Conservation (phyloP, 192 early-diverging fungal genomes). For the Dispira simplex region DNA sequence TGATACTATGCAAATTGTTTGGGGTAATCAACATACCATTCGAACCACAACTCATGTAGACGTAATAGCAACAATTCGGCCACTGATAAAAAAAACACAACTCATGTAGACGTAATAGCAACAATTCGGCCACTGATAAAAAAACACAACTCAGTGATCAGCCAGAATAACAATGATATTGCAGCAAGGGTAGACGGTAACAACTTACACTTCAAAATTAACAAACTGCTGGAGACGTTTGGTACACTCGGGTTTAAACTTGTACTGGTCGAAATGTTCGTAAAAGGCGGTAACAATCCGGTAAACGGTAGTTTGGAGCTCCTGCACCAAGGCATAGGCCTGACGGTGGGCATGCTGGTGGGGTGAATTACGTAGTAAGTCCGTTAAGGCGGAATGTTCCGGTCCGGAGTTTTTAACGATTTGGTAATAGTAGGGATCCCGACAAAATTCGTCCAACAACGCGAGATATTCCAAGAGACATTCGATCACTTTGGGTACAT, state of each 20-base stretch:
- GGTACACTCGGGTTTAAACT: constrained; percentile 4
- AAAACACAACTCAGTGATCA: too few relatives aligned
- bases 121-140: too few relatives aligned
- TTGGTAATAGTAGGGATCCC: constrained; percentile 1
- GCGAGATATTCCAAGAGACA: not conserved
- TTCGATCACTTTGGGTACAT: not conserved
- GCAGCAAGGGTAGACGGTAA: not conserved
- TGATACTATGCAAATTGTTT: too few relatives aligned
- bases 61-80: too few relatives aligned
- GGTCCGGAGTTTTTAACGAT: not conserved
- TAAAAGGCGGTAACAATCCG: constrained; percentile 5
- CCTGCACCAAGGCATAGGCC: constrained; percentile 6
- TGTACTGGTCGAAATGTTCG: constrained; percentile 9
- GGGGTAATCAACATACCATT: too few relatives aligned
- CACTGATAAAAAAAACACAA: too few relatives aligned
- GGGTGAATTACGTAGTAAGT: not conserved
- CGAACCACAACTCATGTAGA: too few relatives aligned
- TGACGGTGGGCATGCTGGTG: constrained; percentile 10
- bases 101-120: too few relatives aligned
- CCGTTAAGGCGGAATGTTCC: not conserved
- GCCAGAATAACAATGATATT: too few relatives aligned
- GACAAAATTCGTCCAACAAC: constrained; percentile 1
- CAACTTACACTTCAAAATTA: not conserved
- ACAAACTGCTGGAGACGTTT: constrained; percentile 7
- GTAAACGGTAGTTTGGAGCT: constrained; percentile 9